Conservation (phyloP, 805 yeast genomes). For the Zygosaccharomyces pseudorouxii region DNA sequence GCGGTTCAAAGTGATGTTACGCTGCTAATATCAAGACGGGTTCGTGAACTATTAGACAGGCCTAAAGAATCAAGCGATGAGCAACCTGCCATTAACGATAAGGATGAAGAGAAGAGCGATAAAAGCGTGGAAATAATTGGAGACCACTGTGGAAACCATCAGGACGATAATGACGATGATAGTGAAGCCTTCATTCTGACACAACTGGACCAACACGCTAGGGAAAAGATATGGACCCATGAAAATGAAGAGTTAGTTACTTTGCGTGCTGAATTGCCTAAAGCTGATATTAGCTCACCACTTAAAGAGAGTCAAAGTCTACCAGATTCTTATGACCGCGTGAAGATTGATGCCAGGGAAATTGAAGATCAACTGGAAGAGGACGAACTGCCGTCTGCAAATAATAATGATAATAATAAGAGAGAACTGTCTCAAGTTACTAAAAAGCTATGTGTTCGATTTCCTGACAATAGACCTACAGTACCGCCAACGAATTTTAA, state of each 20-base stretch:
- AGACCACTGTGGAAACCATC: background rate
- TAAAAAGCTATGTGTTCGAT: conserved; percentile 4
- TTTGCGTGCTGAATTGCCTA: background rate
- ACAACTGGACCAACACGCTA: conserved; percentile 17
- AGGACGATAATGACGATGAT: conserved; percentile 12
- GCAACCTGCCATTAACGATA: background rate
- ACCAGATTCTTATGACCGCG: conserved; percentile 5
- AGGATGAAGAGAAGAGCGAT: background rate
- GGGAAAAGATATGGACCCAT: conserved; percentile 6
- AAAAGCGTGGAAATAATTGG: background rate
- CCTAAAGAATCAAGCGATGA: background rate
- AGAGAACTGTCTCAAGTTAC: background rate
- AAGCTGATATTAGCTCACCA: conserved; percentile 14
- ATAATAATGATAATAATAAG: background rate
- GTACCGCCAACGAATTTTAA: conserved; percentile 14
- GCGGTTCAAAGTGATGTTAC: conserved; percentile 25
- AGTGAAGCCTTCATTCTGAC: conserved; percentile 24
- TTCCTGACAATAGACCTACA: background rate
- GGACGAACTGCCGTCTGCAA: background rate
- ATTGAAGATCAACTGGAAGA: background rate
- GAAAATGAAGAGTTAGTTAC: conserved; percentile 1
- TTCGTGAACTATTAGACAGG: conserved; percentile 4
- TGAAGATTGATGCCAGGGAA: background rate
- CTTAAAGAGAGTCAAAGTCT: conserved; percentile 11
- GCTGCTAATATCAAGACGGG: conserved; percentile 14